A percentile compares a stretch with the other conserved stretches of the same genome.
Conservation (phyloP, 2,329 filamentous ascomycete species). For the Aspergillus clavatus region DNA sequence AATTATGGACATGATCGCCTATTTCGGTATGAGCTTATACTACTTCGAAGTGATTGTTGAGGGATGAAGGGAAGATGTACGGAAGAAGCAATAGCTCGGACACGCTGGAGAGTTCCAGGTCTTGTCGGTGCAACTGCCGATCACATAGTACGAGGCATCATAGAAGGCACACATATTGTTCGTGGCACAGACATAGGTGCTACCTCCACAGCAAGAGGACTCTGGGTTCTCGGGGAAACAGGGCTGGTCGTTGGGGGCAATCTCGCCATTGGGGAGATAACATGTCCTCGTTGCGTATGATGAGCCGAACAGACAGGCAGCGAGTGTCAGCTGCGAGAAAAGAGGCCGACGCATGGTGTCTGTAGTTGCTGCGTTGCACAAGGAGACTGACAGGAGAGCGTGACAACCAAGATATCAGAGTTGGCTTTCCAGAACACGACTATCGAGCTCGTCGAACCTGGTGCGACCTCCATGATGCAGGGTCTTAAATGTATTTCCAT, state of each 20-base stretch:
- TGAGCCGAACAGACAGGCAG: not conserved
- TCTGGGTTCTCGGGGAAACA: not conserved
- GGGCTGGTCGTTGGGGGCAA: not conserved
- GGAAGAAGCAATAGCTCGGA: not conserved
- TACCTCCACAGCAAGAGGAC: conserved; percentile 1
- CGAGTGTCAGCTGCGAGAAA: not conserved
- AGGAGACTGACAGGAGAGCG: not conserved
- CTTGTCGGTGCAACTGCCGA: conserved; percentile 2
- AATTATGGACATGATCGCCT: not conserved
- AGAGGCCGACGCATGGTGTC: not conserved
- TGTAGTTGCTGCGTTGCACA: not conserved
- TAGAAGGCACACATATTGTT: conserved; percentile 2
- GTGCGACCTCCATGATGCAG: not conserved
- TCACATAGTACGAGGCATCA: not conserved
- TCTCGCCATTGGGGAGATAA: not conserved
- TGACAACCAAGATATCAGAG: not conserved
- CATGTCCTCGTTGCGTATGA: not conserved
- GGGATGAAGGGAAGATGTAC: not conserved
- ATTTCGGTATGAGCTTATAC: not conserved
- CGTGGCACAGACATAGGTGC: conserved; percentile 1
- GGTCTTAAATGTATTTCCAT: not conserved
- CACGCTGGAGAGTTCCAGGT: conserved; percentile 3
- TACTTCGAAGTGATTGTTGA: no score
- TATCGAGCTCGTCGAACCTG: not conserved
- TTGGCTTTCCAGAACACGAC: not conserved